Base-by-base conservation (phyloP, 176 grass and related monocot species). In the Elaeis guineensis region DNA sequence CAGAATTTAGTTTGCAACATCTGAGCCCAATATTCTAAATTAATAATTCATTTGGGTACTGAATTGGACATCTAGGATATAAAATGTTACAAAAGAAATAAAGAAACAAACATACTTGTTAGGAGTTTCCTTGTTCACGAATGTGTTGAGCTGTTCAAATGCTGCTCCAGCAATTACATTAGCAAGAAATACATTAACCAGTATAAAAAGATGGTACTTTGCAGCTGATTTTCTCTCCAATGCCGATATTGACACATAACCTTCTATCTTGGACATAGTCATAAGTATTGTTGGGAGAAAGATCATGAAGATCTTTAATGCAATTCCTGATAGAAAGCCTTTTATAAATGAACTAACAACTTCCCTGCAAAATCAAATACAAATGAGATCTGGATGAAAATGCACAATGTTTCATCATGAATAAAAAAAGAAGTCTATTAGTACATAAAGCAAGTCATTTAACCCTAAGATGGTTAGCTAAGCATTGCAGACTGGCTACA, bases 241-340 rank as follows among this genome's bases (percentile, higher is more conserved):
- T 86, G 77, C 72, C 59, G 93, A 98, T 26, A 92, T 29, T 54
- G 87, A 85, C 51, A 58, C 78, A 30, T 79, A 59, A 16, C 87
- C 93, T 85, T 97, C 87, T 72, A 98, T 89, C 77, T 89, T 98
- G 60, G 87, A 85, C 84, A 98, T 98, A 5, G 55, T 80, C 93
- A 98, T 92, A 62, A 98, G 81, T 66, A 98, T 79, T 61, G 76
- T 86, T 21, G 93, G 93, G 18, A 92, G 84, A 74, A 97, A 55
- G 61, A 97, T 79, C 62, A 92, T 79, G 49, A 98, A 92, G 4
- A 98, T 73, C 72, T 98, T 98, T 62, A 98, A 62, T 53, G 51
- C 70, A 17, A 98, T 89, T 75, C 93, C 87, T 55, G 93, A 87
- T 71, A 98, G 80, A 72, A 98, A 92, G 67, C 93, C 93, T 89